Percentiles rank a stretch among this genome's conserved stretches.
phyloP scores from a whole-genome alignment of 2,329 filamentous ascomycete genomes.

The Neodidymelliopsis sp. region DNA sequence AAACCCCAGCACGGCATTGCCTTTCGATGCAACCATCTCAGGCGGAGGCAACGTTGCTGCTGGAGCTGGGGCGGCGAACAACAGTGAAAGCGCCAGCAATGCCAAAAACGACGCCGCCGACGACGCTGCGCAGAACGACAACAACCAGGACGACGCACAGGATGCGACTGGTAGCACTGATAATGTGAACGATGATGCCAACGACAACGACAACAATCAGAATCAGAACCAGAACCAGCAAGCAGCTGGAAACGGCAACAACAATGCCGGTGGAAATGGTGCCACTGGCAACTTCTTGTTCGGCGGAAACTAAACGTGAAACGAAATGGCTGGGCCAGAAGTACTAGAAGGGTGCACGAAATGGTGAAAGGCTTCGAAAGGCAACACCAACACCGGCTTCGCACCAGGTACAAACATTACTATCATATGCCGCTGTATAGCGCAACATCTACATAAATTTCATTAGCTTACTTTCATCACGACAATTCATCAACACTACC shows the following conservation, averaged over 20 bases:
- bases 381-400: not conserved
- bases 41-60: conserved; percentile 24
- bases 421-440: not conserved
- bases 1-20: conserved; percentile 48
- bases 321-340: not conserved
- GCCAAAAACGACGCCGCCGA: not conserved
- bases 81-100: not conserved
- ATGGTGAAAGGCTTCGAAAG: not conserved
- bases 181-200: not conserved
- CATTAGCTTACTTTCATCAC: not conserved
- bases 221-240: not conserved
- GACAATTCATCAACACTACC: too few relatives aligned
- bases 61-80: conserved; percentile 4
- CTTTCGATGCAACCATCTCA: conserved; percentile 40
- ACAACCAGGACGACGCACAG: not conserved
- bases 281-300: conserved; percentile 8
- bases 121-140: not conserved
- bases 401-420: not conserved
- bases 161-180: not conserved
- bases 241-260: not conserved
- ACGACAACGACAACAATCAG: not conserved
- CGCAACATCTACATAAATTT: not conserved
- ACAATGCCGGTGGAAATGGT: conserved; percentile 3
- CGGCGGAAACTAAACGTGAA: not conserved
- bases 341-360: not conserved